Percentiles rank a stretch among this genome's conserved stretches.
Conservation (phyloP, 371 early-diverging fungal species). For the Sporodiniella umbellata region DNA sequence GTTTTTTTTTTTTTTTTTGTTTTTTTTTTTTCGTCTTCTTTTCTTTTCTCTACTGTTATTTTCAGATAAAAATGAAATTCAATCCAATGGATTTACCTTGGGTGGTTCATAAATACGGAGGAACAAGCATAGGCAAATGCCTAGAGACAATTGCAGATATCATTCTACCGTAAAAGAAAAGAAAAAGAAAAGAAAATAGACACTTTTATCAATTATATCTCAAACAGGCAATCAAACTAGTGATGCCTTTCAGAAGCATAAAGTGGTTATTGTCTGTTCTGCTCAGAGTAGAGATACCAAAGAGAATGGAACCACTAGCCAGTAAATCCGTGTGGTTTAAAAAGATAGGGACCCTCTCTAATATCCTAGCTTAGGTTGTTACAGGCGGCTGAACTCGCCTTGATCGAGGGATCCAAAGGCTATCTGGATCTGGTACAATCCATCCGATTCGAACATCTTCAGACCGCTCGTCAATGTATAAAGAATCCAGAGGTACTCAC, state of each 20-base stretch:
- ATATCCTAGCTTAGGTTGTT: conserved; percentile 52
- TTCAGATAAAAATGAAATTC: not conserved
- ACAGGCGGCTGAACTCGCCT: conserved; percentile 67
- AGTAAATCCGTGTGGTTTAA: no score
- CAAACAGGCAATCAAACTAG: no score
- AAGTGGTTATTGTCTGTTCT: conserved; percentile 79
- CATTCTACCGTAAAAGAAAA: conserved; percentile 57
- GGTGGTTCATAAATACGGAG: conserved; percentile 87
- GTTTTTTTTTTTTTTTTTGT: no score
- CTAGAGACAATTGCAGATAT: conserved; percentile 51
- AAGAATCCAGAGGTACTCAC: conserved; percentile 47
- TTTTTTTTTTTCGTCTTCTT: not conserved
- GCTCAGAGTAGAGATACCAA: conserved; percentile 80
- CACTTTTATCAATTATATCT: no score
- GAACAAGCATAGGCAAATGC: conserved; percentile 87
- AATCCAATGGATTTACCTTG: conserved; percentile 46
- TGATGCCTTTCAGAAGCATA: no score
- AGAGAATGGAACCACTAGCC: conserved; percentile 78
- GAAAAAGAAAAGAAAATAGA: no score
- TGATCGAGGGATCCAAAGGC: conserved; percentile 53
- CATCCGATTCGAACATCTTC: conserved; percentile 82
- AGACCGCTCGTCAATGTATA: conserved; percentile 63
- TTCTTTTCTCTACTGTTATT: conserved; percentile 1
- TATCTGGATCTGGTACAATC: conserved; percentile 80
- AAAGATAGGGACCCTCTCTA: no score